These are phyloP conservation scores for Neurospora pannonica DNA, from an alignment of 495 filamentous ascomycete genomes.

Conservation along the genomic window DNA sequence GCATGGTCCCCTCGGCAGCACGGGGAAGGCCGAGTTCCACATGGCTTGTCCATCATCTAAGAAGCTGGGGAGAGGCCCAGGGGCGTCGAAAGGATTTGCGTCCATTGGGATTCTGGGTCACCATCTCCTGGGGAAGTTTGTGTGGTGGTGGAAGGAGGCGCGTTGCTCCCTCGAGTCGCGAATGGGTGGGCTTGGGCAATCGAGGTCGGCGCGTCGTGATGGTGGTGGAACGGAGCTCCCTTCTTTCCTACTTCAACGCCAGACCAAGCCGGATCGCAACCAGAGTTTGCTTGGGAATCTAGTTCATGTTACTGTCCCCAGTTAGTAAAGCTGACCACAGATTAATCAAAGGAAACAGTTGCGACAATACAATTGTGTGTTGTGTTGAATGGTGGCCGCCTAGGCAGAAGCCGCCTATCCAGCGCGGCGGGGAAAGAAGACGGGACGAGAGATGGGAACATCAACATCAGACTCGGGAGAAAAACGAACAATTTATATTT, in stretches of 20 bases:
- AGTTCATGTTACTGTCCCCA: conserved; percentile 35
- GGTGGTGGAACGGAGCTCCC: background rate
- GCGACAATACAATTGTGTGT: conserved; percentile 11
- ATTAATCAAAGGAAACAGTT: conserved; percentile 6
- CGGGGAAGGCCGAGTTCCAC: conserved; percentile 14
- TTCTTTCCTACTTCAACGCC: conserved; percentile 12
- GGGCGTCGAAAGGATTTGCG: conserved; percentile 32
- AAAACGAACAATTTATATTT: background rate
- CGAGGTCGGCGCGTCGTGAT: background rate
- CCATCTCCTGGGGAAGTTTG: conserved; percentile 21
- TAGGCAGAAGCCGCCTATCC: background rate
- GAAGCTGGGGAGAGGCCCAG: conserved; percentile 31
- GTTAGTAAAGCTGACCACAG: conserved; percentile 22
- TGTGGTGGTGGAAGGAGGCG: background rate
- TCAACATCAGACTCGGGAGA: background rate
- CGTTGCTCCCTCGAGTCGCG: background rate
- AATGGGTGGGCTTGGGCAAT: background rate
- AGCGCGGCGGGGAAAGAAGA: background rate
- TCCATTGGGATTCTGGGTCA: conserved; percentile 35
- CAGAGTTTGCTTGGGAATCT: conserved; percentile 11
- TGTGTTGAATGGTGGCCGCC: background rate
- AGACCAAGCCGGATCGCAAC: conserved; percentile 33
- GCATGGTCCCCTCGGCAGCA: conserved; percentile 48
- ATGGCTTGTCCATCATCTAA: conserved; percentile 27
- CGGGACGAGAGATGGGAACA: background rate